Percentiles rank a stretch among this genome's conserved stretches.
phyloP scores from a whole-genome alignment of 148 eudicot genomes.

The Spergularia bocconei region DNA sequence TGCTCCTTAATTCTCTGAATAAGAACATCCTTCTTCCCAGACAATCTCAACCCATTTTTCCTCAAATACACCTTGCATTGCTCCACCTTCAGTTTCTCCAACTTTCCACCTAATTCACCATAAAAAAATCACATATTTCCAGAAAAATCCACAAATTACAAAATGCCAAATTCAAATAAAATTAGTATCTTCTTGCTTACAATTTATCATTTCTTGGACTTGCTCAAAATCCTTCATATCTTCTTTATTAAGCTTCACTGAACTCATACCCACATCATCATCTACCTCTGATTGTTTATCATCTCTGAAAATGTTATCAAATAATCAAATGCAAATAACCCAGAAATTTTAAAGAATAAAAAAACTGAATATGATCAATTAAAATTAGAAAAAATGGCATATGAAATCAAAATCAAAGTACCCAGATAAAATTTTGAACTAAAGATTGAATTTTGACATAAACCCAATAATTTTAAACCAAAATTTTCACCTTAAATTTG shows the following conservation, averaged over 20 bases:
- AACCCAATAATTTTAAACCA: background rate
- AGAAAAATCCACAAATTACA: background rate
- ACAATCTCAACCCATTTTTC: constrained; percentile 66
- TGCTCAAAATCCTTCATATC: constrained; percentile 44
- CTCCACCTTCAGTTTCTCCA: constrained; percentile 72
- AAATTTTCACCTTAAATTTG: background rate
- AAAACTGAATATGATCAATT: background rate
- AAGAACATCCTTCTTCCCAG: constrained; percentile 61
- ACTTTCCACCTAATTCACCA: constrained; percentile 47
- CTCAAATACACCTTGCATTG: constrained; percentile 82
- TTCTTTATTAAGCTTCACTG: constrained; percentile 30
- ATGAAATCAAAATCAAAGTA: background rate
- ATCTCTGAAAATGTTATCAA: background rate
- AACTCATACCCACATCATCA: constrained; percentile 21
- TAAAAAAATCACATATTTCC: background rate
- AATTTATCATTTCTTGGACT: constrained; percentile 47
- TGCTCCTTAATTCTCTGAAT: constrained; percentile 74
- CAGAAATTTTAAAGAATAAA: too few species aligned
- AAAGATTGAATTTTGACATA: background rate
- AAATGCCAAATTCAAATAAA: background rate
- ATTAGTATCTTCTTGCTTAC: constrained; percentile 22
- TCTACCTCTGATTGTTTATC: background rate
- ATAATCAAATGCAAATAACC: background rate
- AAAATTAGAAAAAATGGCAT: constrained; percentile 1
- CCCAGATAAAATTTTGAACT: background rate